Evolutionary conservation across 2,329 filamentous ascomycete genomes (phyloP).

Genomic region (Mollisia scopiformis): DNA sequence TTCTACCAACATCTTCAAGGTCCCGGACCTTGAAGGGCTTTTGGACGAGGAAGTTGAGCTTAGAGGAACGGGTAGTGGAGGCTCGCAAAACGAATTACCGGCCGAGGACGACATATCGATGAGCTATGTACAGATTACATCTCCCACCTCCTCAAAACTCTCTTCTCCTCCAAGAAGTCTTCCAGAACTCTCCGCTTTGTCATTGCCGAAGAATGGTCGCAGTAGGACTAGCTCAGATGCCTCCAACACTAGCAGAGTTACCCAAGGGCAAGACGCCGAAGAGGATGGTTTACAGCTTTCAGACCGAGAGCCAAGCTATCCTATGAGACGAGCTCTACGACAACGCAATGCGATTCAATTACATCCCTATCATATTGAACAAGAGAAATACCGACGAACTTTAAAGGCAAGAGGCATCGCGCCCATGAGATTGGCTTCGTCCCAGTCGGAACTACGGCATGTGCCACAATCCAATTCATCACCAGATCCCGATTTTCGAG

Average conservation of each 20-base stretch:
- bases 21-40: conserved; percentile 13
- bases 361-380: conserved; percentile 37
- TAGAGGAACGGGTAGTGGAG: neutral
- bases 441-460: conserved; percentile 22
- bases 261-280: neutral
- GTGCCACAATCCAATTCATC: conserved; percentile 11
- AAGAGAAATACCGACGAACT: conserved; percentile 34
- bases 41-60: conserved; percentile 8
- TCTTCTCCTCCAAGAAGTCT: conserved; percentile 27
- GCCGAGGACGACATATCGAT: conserved; percentile 41
- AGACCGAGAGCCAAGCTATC: neutral
- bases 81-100: neutral
- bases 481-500: conserved; percentile 27
- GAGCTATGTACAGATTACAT: conserved; percentile 42
- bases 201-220: neutral
- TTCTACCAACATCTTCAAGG: conserved; percentile 17
- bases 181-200: conserved; percentile 9
- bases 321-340: conserved; percentile 27
- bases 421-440: conserved; percentile 32
- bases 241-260: too few relatives aligned
- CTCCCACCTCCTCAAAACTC: conserved; percentile 36
- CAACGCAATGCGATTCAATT: conserved; percentile 37
- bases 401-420: conserved; percentile 34
- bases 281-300: neutral
- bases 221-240: neutral